Evolutionary conservation across 768 basidiomycete genomes (phyloP), one percentile per base, ranked within the genome.

Genomic region (Galerina marginata): DNA sequence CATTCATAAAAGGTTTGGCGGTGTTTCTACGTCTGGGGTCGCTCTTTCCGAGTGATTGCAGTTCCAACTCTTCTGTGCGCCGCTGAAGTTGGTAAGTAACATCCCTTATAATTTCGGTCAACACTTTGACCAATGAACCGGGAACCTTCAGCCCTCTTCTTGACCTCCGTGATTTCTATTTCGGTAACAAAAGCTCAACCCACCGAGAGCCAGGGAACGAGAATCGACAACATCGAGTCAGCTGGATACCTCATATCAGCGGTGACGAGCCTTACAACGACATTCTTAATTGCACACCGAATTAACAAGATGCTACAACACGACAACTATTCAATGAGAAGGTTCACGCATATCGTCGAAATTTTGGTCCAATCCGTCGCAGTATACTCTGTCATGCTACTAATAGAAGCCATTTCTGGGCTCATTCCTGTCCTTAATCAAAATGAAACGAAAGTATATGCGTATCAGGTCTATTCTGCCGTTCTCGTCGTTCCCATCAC

Each of bases 11-110:
- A 56, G 56, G 39, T 56, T 0, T 56, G 56, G 56, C 56, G 56
- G 16, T 56, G 56, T 38, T 56, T 48, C 29, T 9, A 56, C 26
- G 56, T 56, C 16, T 56, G 56, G 56, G 48, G 48, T n/a, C 37
- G 56, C 6, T 56, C 56, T 39, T n/a, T 48, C 38, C 56, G 44
- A 3, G 47, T 48, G 4, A 56, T 56, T 11, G 12, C 37, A 15
- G 4, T 56, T n/a, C 56, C 56, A 7, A 37, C 36, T 4, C 16
- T 47, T 16, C 36, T 56, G 6, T 48, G 47, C 45, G 29, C 47
- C 7, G 14, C 47, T 3, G 56, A 56, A 40, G 39, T 44, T 25
- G 56, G 56, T 56, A 46, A 48, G 46, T 10, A 10, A 33, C 0
- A 5, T 33, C 7, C 2, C 29, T 4, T 3, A 33, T 33, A 33